phyloP scores from a whole-genome alignment of 257 asterid species.

The Linderniella brevidens region DNA sequence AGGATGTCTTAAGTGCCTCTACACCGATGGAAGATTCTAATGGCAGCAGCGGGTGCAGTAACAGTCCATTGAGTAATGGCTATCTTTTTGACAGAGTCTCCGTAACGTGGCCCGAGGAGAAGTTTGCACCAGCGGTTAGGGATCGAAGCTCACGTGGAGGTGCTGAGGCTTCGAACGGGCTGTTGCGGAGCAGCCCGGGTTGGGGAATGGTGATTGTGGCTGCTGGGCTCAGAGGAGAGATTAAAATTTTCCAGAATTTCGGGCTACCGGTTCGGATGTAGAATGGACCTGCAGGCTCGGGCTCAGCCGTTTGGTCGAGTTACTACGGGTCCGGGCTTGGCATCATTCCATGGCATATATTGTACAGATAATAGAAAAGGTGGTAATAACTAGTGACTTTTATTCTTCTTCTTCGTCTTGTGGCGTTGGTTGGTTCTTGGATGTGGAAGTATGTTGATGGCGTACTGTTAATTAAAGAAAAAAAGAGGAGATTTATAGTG shows the following conservation, averaged over 20 bases:
- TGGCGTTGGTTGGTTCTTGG: too few species aligned
- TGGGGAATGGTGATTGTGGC: slow-evolving; percentile 92
- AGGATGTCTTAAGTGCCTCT: slow-evolving; percentile 31
- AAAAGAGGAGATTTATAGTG: too few species aligned
- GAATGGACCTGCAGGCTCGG: slow-evolving; percentile 2
- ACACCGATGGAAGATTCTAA: slow-evolving; percentile 44
- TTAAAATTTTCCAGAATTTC: slow-evolving; percentile 79
- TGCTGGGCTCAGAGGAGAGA: slow-evolving; percentile 86
- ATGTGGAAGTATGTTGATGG: too few species aligned
- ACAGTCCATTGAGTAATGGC: slow-evolving; percentile 47
- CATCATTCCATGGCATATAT: too few species aligned
- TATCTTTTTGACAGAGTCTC: slow-evolving; percentile 66
- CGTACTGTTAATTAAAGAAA: too few species aligned
- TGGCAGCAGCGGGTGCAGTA: slow-evolving; percentile 32
- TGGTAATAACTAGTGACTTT: too few species aligned
- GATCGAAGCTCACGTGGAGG: slow-evolving; percentile 56
- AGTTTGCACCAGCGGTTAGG: slow-evolving; percentile 37
- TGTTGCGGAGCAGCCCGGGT: slow-evolving; percentile 43
- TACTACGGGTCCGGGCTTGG: too few species aligned
- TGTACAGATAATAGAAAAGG: too few species aligned
- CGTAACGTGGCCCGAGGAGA: slow-evolving; percentile 93
- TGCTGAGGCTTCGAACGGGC: slow-evolving; percentile 42
- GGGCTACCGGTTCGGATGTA: slow-evolving; percentile 73
- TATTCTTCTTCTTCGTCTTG: too few species aligned
- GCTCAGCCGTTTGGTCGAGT: too few species aligned